Conservation (phyloP, 1,284 basidiomycete species). For the Agaricales sp. region DNA sequence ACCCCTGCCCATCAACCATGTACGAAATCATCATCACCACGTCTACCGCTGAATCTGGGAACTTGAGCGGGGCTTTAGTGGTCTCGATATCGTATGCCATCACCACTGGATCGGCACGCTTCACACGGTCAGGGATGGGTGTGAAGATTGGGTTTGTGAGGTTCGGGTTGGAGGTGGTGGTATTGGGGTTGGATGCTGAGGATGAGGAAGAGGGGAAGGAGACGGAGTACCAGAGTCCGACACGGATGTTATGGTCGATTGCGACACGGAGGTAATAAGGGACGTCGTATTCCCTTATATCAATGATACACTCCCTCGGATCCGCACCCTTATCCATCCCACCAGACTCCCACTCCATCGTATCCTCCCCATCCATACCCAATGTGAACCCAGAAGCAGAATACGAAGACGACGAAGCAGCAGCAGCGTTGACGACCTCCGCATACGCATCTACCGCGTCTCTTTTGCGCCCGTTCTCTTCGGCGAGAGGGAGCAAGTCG, state of each 20-base stretch:
- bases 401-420: constrained; percentile 32
- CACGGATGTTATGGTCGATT: constrained; percentile 96
- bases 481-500: constrained; percentile 85
- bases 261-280: constrained; percentile 97
- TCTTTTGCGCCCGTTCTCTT: constrained; percentile 87
- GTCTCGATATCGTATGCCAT: constrained; percentile 99
- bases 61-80: constrained; percentile 96
- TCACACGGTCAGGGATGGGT: constrained; percentile 77
- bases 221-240: constrained; percentile 95
- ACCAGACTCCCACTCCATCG: constrained; percentile 27
- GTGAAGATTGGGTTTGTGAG: constrained; percentile 72
- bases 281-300: constrained; percentile 94
- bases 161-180: no score
- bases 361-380: constrained; percentile 54
- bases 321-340: constrained; percentile 48
- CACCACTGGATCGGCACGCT: constrained; percentile 98
- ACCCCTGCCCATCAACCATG: constrained; percentile 96
- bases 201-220: constrained; percentile 76
- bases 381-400: no score
- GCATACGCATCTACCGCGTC: constrained; percentile 97
- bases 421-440: constrained; percentile 84
- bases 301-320: constrained; percentile 86
- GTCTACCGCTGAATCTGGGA: constrained; percentile 92
- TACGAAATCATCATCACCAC: constrained; percentile 99
- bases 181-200: no score